Conservation (phyloP, 805 yeast species). For the Yamadazyma tumulicola region DNA sequence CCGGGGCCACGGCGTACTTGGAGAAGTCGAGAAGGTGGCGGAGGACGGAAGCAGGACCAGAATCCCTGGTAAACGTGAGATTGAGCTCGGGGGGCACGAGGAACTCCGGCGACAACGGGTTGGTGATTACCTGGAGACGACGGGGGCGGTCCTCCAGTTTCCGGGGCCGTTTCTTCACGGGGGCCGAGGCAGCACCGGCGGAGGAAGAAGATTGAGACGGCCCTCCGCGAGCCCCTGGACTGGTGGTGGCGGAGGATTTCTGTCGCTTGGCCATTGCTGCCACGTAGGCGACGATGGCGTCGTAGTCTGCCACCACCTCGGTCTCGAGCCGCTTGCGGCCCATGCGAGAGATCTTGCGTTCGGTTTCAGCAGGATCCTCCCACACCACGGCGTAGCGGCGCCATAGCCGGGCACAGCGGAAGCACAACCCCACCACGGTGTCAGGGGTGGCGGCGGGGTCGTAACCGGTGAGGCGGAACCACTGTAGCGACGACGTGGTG, state of each 20-base stretch:
- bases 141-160: conserved; percentile 12
- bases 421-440: conserved; percentile 61
- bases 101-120: conserved; percentile 24
- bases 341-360: conserved; percentile 44
- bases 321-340: conserved; percentile 58
- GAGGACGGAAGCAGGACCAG: neutral
- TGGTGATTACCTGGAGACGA: conserved; percentile 11
- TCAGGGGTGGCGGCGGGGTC: conserved; percentile 23
- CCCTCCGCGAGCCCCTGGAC: too few species aligned
- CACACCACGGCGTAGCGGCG: conserved; percentile 83
- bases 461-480: conserved; percentile 71
- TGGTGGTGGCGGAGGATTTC: conserved; percentile 5
- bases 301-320: conserved; percentile 64
- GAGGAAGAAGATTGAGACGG: conserved; percentile 2
- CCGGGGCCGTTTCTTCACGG: conserved; percentile 13
- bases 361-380: conserved; percentile 73
- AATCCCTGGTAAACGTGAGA: conserved; percentile 7
- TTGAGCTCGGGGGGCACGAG: conserved; percentile 12
- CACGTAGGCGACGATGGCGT: conserved; percentile 40
- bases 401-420: conserved; percentile 89
- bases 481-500: conserved; percentile 50
- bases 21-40: conserved; percentile 24
- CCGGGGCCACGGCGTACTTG: conserved; percentile 1
- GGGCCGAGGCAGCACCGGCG: conserved; percentile 3
- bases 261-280: conserved; percentile 12